phyloP scores from a whole-genome alignment of 2,329 filamentous ascomycete species.

The Ceratocystiopsis minuta region DNA sequence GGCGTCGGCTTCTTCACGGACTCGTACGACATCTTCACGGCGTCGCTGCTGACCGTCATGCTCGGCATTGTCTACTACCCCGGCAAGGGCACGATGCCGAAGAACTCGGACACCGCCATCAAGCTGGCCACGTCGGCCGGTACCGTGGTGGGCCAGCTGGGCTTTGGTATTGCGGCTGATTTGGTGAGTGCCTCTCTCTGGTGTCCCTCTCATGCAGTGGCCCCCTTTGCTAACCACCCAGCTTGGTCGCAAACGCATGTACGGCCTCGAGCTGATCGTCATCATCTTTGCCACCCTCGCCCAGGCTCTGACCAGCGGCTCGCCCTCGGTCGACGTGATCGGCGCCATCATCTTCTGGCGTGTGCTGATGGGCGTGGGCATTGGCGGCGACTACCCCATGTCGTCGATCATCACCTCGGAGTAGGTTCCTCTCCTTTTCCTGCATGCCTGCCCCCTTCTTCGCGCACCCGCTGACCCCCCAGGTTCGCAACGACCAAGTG shows the following conservation, averaged over 20 bases:
- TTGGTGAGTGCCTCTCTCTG: constrained; percentile 7
- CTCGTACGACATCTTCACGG: constrained; percentile 61
- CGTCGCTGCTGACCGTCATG: constrained; percentile 56
- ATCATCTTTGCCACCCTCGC: constrained; percentile 65
- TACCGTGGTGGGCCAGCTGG: constrained; percentile 66
- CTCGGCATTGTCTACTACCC: constrained; percentile 62
- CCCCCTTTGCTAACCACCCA: constrained; percentile 1
- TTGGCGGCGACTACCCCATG: constrained; percentile 65
- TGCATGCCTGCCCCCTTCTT: too few species aligned
- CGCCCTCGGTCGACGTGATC: constrained; percentile 42
- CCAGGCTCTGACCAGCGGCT: constrained; percentile 47
- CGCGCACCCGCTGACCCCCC: not conserved
- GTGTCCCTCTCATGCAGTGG: not conserved
- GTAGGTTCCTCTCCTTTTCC: constrained; percentile 8
- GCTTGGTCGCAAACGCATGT: constrained; percentile 32
- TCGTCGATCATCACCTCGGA: constrained; percentile 74
- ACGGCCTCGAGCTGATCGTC: constrained; percentile 62
- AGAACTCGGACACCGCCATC: constrained; percentile 58
- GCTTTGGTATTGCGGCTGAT: constrained; percentile 64
- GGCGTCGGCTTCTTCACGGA: constrained; percentile 84
- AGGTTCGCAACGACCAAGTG: constrained; percentile 65
- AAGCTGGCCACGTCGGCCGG: constrained; percentile 73
- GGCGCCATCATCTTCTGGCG: constrained; percentile 66
- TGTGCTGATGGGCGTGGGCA: constrained; percentile 55
- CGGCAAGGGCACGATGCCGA: constrained; percentile 39